Evolutionary conservation across 2,329 filamentous ascomycete species (phyloP).

Genomic region (Aureobasidium sp.): DNA sequence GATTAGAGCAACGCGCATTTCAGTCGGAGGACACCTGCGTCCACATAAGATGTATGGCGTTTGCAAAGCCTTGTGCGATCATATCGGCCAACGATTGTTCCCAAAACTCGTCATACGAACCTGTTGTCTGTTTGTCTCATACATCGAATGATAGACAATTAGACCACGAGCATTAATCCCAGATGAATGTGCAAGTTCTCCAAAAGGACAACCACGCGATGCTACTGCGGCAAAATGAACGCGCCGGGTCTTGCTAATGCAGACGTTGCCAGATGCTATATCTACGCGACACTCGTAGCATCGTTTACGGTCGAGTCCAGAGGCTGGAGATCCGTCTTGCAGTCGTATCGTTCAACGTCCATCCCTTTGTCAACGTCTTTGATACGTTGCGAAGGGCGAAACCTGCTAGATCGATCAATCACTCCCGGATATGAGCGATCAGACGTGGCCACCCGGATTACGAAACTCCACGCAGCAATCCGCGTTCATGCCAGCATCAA

Average conservation of each 20-base stretch:
- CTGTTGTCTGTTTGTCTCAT: background rate
- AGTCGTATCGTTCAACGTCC: background rate
- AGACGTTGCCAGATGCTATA: too few relatives aligned
- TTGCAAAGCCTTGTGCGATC: background rate
- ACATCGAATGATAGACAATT: background rate
- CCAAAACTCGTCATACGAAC: background rate
- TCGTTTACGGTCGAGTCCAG: background rate
- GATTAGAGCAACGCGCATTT: background rate
- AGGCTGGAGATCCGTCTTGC: background rate
- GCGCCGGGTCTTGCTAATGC: background rate
- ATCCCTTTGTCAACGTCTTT: background rate
- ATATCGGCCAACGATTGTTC: background rate
- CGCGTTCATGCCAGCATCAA: background rate
- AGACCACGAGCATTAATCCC: background rate
- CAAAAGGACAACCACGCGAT: background rate
- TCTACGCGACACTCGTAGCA: background rate
- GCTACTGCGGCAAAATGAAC: background rate
- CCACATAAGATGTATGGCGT: background rate
- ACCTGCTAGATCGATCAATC: background rate
- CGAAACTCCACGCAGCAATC: background rate
- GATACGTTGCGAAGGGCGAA: background rate
- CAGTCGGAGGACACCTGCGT: background rate
- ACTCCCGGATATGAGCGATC: background rate
- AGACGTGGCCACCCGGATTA: background rate
- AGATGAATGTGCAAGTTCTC: background rate